Percentiles rank a stretch among this genome's conserved stretches.
Evolutionary conservation across 805 yeast species (phyloP).

Genomic region (Myxozyma vanderwaltii): DNA sequence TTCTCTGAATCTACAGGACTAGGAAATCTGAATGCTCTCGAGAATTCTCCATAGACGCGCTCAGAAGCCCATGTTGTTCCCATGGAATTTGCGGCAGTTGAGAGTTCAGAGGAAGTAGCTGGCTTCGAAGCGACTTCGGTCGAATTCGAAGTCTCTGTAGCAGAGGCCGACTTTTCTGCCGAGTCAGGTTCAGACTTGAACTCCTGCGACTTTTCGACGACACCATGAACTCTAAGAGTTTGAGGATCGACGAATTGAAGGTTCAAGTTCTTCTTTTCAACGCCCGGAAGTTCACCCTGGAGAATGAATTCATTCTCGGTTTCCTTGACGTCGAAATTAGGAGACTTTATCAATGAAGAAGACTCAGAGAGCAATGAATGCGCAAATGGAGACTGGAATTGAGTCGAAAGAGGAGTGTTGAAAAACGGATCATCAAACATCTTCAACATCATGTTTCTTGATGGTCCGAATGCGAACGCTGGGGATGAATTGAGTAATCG

Average conservation of each 20-base stretch:
- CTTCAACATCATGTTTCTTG: constrained; percentile 9
- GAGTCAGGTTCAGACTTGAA: constrained; percentile 6
- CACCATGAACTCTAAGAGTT: constrained; percentile 30
- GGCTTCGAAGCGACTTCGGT: neutral
- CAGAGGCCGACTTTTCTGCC: neutral
- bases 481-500: constrained; percentile 22
- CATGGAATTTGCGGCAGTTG: neutral
- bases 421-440: constrained; percentile 28
- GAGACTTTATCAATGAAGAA: constrained; percentile 13
- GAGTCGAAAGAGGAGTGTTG: constrained; percentile 14
- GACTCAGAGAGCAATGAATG: constrained; percentile 1
- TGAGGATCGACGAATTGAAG: constrained; percentile 32
- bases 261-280: constrained; percentile 26
- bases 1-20: constrained; percentile 23
- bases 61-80: constrained; percentile 32
- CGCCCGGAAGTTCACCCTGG: constrained; percentile 34
- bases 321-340: constrained; percentile 32
- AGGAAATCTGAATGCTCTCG: constrained; percentile 34
- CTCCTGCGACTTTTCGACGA: constrained; percentile 26
- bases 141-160: neutral
- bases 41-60: constrained; percentile 30
- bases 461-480: constrained; percentile 11
- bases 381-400: constrained; percentile 12
- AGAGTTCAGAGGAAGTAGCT: neutral
- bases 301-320: constrained; percentile 28